These are phyloP conservation scores for Arthroderma sp. DNA, from an alignment of 2,329 filamentous ascomycete genomes.

Conservation along the genomic window DNA sequence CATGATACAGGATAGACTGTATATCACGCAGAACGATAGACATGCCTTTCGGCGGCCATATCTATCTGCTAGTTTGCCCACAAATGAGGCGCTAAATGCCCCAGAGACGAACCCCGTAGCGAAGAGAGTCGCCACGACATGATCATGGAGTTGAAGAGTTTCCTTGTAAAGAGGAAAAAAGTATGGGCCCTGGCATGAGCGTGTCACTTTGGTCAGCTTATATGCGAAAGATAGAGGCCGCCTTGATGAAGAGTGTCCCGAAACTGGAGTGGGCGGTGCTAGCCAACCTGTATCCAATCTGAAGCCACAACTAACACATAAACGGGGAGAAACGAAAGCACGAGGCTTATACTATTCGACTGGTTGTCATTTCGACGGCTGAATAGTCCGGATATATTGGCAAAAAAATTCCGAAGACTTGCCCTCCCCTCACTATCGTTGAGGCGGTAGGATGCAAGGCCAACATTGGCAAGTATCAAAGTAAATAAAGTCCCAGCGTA, in stretches of 20 bases:
- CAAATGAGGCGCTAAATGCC: slow-evolving; percentile 12
- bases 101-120: slow-evolving; percentile 12
- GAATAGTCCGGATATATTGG: not conserved
- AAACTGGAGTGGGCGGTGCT: not conserved
- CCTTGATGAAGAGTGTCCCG: not conserved
- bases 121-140: slow-evolving; percentile 10
- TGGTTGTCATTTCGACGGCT: not conserved
- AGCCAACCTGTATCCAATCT: slow-evolving; percentile 13
- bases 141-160: slow-evolving; percentile 10
- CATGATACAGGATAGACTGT: slow-evolving; percentile 17
- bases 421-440: not conserved
- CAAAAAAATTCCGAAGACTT: not conserved
- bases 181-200: slow-evolving; percentile 9
- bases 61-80: slow-evolving; percentile 11
- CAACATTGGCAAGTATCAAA: slow-evolving; percentile 10
- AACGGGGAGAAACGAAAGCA: slow-evolving; percentile 9
- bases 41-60: slow-evolving; percentile 11
- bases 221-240: not conserved
- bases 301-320: slow-evolving; percentile 13
- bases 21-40: slow-evolving; percentile 11
- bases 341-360: not conserved
- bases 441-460: slow-evolving; percentile 2
- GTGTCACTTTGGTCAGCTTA: not conserved
- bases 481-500: slow-evolving; percentile 6
- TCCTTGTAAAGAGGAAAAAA: slow-evolving; percentile 13